Percentiles rank a stretch among this genome's conserved stretches.
These are phyloP conservation scores for Debaryomyces sp. DNA, from an alignment of 1,139 yeast genomes.

Conservation along the genomic window DNA sequence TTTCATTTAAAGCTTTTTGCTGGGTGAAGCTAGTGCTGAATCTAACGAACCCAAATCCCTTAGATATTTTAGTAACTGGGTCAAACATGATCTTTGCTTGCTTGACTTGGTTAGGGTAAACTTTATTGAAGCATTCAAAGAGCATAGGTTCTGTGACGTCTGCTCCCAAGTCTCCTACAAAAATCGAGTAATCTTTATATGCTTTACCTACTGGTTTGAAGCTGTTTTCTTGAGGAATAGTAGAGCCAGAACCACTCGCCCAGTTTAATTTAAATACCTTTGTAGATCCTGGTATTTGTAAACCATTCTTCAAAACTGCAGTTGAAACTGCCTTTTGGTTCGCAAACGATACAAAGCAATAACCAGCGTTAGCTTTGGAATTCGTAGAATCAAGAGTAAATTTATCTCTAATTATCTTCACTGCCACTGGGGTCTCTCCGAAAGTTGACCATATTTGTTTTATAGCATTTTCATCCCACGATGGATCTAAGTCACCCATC, in stretches of 20 bases:
- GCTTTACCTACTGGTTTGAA: constrained; percentile 11
- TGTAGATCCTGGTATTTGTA: constrained; percentile 59
- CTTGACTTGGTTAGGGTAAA: constrained; percentile 69
- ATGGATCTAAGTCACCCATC: constrained; percentile 95
- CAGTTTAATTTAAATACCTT: constrained; percentile 76
- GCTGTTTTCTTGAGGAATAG: background rate
- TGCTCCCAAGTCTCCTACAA: constrained; percentile 83
- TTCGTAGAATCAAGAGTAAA: constrained; percentile 14
- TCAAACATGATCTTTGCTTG: constrained; percentile 90
- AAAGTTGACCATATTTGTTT: constrained; percentile 62
- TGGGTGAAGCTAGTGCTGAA: constrained; percentile 74
- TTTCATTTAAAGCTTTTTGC: constrained; percentile 72
- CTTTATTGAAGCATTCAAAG: constrained; percentile 67
- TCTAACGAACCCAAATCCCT: constrained; percentile 93
- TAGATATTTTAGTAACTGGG: constrained; percentile 69
- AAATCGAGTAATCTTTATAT: constrained; percentile 52
- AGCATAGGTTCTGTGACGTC: constrained; percentile 75
- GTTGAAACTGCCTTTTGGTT: constrained; percentile 65
- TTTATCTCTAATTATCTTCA: constrained; percentile 44
- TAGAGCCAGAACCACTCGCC: constrained; percentile 61
- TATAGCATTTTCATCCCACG: constrained; percentile 76
- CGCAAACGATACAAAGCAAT: constrained; percentile 85
- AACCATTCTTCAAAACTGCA: constrained; percentile 73
- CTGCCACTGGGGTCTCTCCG: constrained; percentile 40
- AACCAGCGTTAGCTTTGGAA: constrained; percentile 34